Percentiles rank a stretch among this genome's conserved stretches.
These are phyloP conservation scores for Porodaedalea pini DNA, from an alignment of 1,284 basidiomycete genomes.

Conservation along the genomic window DNA sequence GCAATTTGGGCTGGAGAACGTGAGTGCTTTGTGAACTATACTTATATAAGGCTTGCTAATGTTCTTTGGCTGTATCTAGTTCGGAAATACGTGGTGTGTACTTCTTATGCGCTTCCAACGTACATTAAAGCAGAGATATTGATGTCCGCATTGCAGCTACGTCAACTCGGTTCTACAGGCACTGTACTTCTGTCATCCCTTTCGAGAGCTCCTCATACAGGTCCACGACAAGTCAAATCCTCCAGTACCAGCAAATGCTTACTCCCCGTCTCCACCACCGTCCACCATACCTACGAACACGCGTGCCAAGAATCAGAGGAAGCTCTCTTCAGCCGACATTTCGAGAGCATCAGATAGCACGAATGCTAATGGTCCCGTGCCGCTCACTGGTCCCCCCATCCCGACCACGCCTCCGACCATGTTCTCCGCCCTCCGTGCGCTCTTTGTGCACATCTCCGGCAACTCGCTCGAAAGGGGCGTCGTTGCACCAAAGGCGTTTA, in stretches of 20 bases:
- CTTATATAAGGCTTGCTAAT: conserved; percentile 1
- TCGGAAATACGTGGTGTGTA: conserved; percentile 78
- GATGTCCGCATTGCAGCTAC: conserved; percentile 57
- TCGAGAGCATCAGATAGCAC: conserved; percentile 25
- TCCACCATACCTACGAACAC: conserved; percentile 26
- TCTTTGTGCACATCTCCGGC: conserved; percentile 81
- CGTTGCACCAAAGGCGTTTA: conserved; percentile 82
- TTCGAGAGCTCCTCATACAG: conserved; percentile 70
- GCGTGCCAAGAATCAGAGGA: conserved; percentile 31
- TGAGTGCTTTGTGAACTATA: conserved; percentile 42
- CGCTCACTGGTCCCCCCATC: conserved; percentile 35
- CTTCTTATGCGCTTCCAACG: background rate
- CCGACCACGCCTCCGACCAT: conserved; percentile 71
- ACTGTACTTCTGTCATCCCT: conserved; percentile 85
- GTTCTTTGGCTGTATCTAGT: conserved; percentile 40
- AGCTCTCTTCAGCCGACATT: conserved; percentile 35
- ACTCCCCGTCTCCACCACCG: conserved; percentile 25
- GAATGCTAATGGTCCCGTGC: conserved; percentile 26
- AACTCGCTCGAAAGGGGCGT: conserved; percentile 78
- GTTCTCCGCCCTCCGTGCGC: conserved; percentile 84
- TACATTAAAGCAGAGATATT: conserved; percentile 21
- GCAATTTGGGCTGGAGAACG: conserved; percentile 91
- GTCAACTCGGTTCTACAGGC: conserved; percentile 97
- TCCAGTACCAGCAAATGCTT: conserved; percentile 23
- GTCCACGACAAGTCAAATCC: conserved; percentile 44